Percentiles rank a stretch among this genome's conserved stretches.
Conservation (phyloP, 345 rosid genomes). For the Linum trigynum region DNA sequence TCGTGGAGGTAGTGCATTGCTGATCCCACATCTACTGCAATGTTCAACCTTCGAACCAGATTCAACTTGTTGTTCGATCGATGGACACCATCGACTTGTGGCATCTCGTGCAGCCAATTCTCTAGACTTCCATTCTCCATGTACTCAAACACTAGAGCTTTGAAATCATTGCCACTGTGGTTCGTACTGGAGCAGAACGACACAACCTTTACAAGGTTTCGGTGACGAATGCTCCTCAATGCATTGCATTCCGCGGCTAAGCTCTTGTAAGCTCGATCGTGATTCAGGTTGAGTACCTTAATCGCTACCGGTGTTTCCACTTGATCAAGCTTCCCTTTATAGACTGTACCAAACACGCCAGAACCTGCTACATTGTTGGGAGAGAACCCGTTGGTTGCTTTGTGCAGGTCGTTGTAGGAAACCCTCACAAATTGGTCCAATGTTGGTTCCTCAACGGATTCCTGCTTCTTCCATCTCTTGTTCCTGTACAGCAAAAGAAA, state of each 20-base stretch:
- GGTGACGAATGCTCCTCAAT: background rate
- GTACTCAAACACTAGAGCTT: conserved; percentile 17
- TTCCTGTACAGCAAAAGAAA: background rate
- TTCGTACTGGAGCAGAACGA: background rate
- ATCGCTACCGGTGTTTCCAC: conserved; percentile 4
- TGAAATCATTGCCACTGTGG: conserved; percentile 6
- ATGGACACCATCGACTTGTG: background rate
- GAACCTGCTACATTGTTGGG: conserved; percentile 9
- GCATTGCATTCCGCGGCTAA: conserved; percentile 16
- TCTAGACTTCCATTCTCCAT: conserved; percentile 16
- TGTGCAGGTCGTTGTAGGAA: conserved; percentile 9
- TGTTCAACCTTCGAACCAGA: conserved; percentile 3
- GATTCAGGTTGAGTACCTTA: conserved; percentile 22
- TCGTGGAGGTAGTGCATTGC: conserved; percentile 25
- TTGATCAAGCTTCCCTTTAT: conserved; percentile 15
- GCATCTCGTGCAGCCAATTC: conserved; percentile 13
- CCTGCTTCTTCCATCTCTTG: conserved; percentile 3
- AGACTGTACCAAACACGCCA: conserved; percentile 21
- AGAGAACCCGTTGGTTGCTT: conserved; percentile 13
- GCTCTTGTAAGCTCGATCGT: conserved; percentile 13
- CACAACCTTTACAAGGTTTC: conserved; percentile 1
- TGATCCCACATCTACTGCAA: conserved; percentile 20
- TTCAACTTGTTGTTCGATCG: background rate
- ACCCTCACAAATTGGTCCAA: background rate
- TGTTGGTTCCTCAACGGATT: background rate